Base-by-base conservation (phyloP, 75 land plant species). In the Pinus albicaulis region DNA sequence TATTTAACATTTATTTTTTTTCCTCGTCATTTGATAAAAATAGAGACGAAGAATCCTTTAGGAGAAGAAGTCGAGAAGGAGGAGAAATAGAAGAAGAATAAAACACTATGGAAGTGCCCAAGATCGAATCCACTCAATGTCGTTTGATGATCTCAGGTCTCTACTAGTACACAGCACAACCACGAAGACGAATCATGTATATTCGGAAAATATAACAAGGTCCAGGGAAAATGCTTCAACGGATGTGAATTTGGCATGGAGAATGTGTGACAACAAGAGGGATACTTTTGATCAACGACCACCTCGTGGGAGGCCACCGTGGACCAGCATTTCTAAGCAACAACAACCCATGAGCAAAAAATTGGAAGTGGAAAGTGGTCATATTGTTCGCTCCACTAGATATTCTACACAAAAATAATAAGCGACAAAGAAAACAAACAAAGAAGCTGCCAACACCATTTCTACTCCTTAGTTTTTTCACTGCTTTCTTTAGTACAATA, bases 331-430 rank as follows among this genome's bases (percentile, higher is more conserved):
- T 66, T 48, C 71, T 22, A 66, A 44, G 71, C 63, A 23, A 22
- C 71, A 41, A 20, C 71, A 10, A 19, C 71, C 71, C 16, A 66
- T 66, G 71, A 85, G 84, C 13, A 85, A 86, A 82, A 89, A 86
- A 31, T 86, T 89, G 56, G 91, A 89, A 74, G 91, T 89, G 4
- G 79, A 86, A 53, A 86, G 91, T 44, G 91, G 91, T 34, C 91
- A 80, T 81, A 84, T 89, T 78, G 86, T 91, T 59, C 73, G 93
- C 4, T 84, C 93, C 0, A 80, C 81, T 0, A 90, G 92, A 15
- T n/a, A n/a, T n/a, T n/a, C n/a, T n/a, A n/a, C n/a, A n/a, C n/a
- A n/a, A n/a, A n/a, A n/a, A n/a, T n/a, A n/a, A n/a, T n/a, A n/a
- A n/a, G n/a, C n/a, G n/a, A n/a, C n/a, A n/a, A n/a, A n/a, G n/a